Conservation (phyloP, 352 stramenopile species). For the Globisporangium heterothallicum region DNA sequence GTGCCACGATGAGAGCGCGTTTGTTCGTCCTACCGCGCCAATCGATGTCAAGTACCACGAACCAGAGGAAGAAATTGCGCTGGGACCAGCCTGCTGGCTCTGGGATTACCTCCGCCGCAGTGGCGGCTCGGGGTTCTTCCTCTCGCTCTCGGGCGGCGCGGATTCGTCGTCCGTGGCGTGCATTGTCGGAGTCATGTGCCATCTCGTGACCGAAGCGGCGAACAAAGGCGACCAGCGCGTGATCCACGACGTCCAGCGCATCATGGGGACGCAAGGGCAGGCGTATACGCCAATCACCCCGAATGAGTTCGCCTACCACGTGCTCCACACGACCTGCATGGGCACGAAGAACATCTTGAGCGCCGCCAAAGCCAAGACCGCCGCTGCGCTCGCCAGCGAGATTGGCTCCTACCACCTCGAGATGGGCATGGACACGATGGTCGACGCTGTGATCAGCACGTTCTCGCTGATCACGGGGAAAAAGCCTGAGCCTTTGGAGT, state of each 20-base stretch:
- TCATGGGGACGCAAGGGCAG: slow-evolving; percentile 52
- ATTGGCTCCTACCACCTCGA: slow-evolving; percentile 95
- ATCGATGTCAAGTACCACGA: slow-evolving; percentile 79
- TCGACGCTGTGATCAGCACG: slow-evolving; percentile 81
- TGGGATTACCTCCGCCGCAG: slow-evolving; percentile 97
- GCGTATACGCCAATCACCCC: slow-evolving; percentile 62
- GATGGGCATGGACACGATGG: slow-evolving; percentile 95
- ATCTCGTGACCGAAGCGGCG: slow-evolving; percentile 88
- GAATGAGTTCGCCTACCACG: slow-evolving; percentile 86
- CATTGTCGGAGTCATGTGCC: slow-evolving; percentile 98
- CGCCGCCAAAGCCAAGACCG: slow-evolving; percentile 86
- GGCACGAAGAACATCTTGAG: slow-evolving; percentile 95
- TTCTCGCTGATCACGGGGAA: slow-evolving; percentile 83
- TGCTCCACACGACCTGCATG: slow-evolving; percentile 98
- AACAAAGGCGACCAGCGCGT: slow-evolving; percentile 74
- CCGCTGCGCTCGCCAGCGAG: slow-evolving; percentile 82
- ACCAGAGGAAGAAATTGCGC: slow-evolving; percentile 96
- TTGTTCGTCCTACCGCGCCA: slow-evolving; percentile 30
- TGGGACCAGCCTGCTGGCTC: slow-evolving; percentile 97
- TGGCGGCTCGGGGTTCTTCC: slow-evolving; percentile 88
- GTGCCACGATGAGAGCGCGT: slow-evolving; percentile 51
- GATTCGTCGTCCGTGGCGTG: slow-evolving; percentile 95
- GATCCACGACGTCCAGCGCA: slow-evolving; percentile 82
- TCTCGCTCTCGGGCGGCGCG: slow-evolving; percentile 95
- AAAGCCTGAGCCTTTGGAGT: slow-evolving; percentile 84